A percentile compares a stretch with the other conserved stretches of the same genome.
These are phyloP conservation scores for Rhododendron mucronatum DNA, from an alignment of 148 eudicot species.

Conservation along the genomic window DNA sequence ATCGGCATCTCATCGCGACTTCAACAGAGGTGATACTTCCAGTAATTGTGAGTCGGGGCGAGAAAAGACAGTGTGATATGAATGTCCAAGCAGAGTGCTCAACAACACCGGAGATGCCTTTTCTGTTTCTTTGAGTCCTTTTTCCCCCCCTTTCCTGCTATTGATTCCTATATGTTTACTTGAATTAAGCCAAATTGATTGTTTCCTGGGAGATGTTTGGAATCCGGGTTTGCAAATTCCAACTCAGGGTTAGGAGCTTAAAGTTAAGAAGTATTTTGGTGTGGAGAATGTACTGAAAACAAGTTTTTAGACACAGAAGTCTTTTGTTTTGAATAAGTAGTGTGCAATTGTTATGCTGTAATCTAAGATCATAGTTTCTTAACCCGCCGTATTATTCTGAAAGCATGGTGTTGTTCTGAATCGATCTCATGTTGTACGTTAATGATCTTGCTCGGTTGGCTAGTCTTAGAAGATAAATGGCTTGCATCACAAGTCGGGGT, in stretches of 20 bases:
- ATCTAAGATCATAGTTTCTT: neutral
- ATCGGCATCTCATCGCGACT: conserved; percentile 18
- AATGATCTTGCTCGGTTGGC: too few relatives aligned
- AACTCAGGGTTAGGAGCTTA: neutral
- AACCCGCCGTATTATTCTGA: neutral
- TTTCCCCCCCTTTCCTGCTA: neutral
- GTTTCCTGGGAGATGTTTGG: neutral
- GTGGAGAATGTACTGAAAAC: neutral
- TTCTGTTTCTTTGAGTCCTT: conserved; percentile 9
- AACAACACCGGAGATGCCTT: conserved; percentile 11
- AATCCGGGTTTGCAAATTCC: neutral
- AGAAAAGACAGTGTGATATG: conserved; percentile 7
- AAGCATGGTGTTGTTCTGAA: neutral
- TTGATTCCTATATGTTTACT: neutral
- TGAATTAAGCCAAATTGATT: neutral
- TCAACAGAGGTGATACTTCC: conserved; percentile 17
- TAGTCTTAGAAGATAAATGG: too few relatives aligned
- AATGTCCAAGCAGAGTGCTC: neutral
- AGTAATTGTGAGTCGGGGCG: conserved; percentile 5
- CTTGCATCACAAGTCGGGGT: too few relatives aligned
- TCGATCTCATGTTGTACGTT: too few relatives aligned
- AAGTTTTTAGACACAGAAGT: neutral
- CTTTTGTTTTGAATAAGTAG: neutral
- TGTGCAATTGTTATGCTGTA: neutral
- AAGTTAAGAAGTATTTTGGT: neutral